Evolutionary conservation across 140 eudicot species (phyloP).

Genomic region (Erigeron philadelphicus): DNA sequence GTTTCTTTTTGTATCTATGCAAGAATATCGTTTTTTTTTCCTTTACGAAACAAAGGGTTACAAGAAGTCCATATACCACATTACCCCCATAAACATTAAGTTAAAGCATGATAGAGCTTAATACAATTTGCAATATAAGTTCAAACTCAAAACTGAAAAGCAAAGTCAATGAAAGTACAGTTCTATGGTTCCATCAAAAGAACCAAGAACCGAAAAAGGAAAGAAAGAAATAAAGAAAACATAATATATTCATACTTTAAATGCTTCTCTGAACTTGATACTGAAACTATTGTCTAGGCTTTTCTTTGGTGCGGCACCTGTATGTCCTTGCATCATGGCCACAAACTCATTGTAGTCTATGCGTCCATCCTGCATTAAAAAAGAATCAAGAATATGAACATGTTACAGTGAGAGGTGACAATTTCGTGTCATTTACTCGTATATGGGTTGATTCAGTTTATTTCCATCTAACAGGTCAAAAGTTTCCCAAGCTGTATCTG

Average conservation of each 20-base stretch:
- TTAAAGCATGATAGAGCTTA: constrained; percentile 22
- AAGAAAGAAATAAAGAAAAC: not conserved
- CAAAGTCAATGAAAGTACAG: constrained; percentile 15
- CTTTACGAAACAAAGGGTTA: constrained; percentile 7
- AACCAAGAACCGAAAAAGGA: not conserved
- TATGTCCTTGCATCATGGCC: constrained; percentile 85
- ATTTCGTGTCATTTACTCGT: not conserved
- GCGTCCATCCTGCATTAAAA: constrained; percentile 66
- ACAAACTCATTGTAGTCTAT: constrained; percentile 92
- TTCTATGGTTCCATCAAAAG: constrained; percentile 5
- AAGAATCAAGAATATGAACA: not conserved
- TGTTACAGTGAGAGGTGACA: not conserved
- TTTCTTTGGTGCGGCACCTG: constrained; percentile 47
- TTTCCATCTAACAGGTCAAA: not conserved
- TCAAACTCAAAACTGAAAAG: constrained; percentile 30
- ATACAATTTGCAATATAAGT: constrained; percentile 22
- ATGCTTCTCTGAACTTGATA: constrained; percentile 58
- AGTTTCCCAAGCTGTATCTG: not conserved
- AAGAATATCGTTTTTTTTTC: not conserved
- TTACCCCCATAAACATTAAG: constrained; percentile 23
- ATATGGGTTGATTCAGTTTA: not conserved
- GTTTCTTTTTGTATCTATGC: not conserved
- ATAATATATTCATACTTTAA: constrained; percentile 39
- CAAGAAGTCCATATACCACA: constrained; percentile 11
- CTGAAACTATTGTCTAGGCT: constrained; percentile 72